These are phyloP conservation scores for Xanthoconium purpureum DNA, from an alignment of 768 basidiomycete genomes.

Conservation along the genomic window DNA sequence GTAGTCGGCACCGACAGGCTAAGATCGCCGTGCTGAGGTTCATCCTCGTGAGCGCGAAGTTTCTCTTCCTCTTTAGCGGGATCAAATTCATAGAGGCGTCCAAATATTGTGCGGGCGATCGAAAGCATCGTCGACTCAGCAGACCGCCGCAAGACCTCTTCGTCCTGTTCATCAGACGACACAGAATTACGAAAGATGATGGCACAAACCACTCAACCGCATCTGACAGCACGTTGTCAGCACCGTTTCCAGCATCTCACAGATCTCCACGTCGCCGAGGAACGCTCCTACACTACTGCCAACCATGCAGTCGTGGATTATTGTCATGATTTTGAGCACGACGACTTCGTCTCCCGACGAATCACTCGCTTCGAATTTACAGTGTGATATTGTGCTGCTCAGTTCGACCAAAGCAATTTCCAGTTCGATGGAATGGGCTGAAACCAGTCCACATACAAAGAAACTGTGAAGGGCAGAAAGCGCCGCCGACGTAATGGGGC, in stretches of 20 bases:
- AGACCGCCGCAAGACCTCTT: slow-evolving; percentile 83
- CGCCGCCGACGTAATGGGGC: slow-evolving; percentile 94
- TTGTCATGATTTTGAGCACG: slow-evolving; percentile 83
- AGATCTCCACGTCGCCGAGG: slow-evolving; percentile 90
- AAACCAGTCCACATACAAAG: slow-evolving; percentile 76
- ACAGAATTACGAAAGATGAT: slow-evolving; percentile 2
- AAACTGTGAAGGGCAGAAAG: slow-evolving; percentile 86
- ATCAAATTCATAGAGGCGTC: slow-evolving; percentile 64
- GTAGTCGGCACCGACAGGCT: slow-evolving; percentile 55
- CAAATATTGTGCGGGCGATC: slow-evolving; percentile 80
- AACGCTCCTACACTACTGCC: slow-evolving; percentile 57
- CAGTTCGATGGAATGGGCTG: slow-evolving; percentile 51
- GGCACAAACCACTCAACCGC: slow-evolving; percentile 80
- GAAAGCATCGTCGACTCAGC: slow-evolving; percentile 89
- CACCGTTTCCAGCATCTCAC: slow-evolving; percentile 98
- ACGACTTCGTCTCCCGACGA: slow-evolving; percentile 98
- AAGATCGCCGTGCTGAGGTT: slow-evolving; percentile 52
- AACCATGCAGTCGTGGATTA: slow-evolving; percentile 82
- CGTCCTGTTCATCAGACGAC: slow-evolving; percentile 14
- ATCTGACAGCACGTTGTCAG: slow-evolving; percentile 96
- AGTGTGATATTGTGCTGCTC: slow-evolving; percentile 87
- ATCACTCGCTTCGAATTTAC: slow-evolving; percentile 97
- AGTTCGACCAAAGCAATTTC: slow-evolving; percentile 73
- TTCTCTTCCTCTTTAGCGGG: slow-evolving; percentile 67
- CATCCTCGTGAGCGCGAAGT: slow-evolving; percentile 48